A percentile compares a stretch with the other conserved stretches of the same genome.
Evolutionary conservation across 2,329 filamentous ascomycete genomes (phyloP).

Genomic region (Plectosphaerella cucumerina): DNA sequence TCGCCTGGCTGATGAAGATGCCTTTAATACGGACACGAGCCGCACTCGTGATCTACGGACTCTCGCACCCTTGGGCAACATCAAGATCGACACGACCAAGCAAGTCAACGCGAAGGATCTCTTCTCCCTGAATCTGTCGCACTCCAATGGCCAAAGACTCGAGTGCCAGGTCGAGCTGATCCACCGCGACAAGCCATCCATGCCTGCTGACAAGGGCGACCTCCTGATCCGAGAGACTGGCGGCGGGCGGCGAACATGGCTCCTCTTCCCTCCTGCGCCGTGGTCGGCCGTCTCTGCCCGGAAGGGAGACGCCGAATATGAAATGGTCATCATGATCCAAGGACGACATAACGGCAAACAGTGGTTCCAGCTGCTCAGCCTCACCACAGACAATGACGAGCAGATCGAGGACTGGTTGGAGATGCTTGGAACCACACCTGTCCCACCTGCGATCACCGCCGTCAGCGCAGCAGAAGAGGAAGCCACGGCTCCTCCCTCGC

Average conservation of each 20-base stretch:
- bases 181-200: conserved; percentile 73
- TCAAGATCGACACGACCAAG: conserved; percentile 69
- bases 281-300: conserved; percentile 73
- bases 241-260: conserved; percentile 65
- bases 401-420: conserved; percentile 82
- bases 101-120: conserved; percentile 87
- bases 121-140: conserved; percentile 79
- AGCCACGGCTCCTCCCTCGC: conserved; percentile 13
- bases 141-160: conserved; percentile 86
- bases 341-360: conserved; percentile 60
- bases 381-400: conserved; percentile 71
- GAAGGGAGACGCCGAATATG: conserved; percentile 62
- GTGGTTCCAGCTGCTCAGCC: conserved; percentile 82
- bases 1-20: conserved; percentile 77
- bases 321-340: conserved; percentile 84
- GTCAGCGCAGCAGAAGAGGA: conserved; percentile 21
- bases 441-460: conserved; percentile 39
- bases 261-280: conserved; percentile 88
- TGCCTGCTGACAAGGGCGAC: conserved; percentile 67
- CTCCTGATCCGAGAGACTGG: conserved; percentile 92
- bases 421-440: conserved; percentile 58
- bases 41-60: conserved; percentile 76
- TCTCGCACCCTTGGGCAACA: conserved; percentile 64
- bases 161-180: conserved; percentile 87
- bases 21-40: conserved; percentile 75